Evolutionary conservation across 345 rosid genomes (phyloP).

Genomic region (Atalantia buxifolia): DNA sequence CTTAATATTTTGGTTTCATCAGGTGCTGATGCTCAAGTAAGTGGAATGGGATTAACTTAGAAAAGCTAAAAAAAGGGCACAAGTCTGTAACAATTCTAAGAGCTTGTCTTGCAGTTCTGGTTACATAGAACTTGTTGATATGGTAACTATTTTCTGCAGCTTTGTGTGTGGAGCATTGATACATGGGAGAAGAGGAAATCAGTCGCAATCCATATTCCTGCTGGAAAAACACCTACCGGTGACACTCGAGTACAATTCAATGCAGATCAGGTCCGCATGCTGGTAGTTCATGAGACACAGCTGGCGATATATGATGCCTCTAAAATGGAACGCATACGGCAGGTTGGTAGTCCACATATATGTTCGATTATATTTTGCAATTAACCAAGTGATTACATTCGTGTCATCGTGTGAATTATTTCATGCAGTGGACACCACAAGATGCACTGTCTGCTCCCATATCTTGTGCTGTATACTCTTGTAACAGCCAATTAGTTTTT

Average conservation of each 20-base stretch:
- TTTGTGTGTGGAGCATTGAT: conserved; percentile 80
- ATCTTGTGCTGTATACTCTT: conserved; percentile 68
- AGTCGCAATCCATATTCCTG: conserved; percentile 52
- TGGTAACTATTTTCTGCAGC: conserved; percentile 30
- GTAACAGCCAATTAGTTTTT: conserved; percentile 77
- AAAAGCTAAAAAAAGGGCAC: neutral
- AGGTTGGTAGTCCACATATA: conserved; percentile 35
- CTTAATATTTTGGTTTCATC: conserved; percentile 82
- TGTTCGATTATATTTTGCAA: neutral
- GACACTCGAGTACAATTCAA: conserved; percentile 84
- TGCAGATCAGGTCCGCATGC: conserved; percentile 61
- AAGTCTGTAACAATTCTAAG: neutral
- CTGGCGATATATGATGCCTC: conserved; percentile 75
- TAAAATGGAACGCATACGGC: conserved; percentile 73
- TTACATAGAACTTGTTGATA: neutral
- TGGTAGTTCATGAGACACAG: conserved; percentile 83
- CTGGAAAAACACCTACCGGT: conserved; percentile 61
- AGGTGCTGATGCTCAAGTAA: conserved; percentile 91
- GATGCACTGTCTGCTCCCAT: conserved; percentile 64
- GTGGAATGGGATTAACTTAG: conserved; percentile 15
- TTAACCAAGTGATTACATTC: neutral
- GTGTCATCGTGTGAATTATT: conserved; percentile 2
- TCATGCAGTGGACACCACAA: conserved; percentile 76
- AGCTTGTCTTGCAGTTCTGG: neutral
- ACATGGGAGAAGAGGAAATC: conserved; percentile 89